phyloP scores from a whole-genome alignment of 1,284 basidiomycete species.

The Ustilago tritici region DNA sequence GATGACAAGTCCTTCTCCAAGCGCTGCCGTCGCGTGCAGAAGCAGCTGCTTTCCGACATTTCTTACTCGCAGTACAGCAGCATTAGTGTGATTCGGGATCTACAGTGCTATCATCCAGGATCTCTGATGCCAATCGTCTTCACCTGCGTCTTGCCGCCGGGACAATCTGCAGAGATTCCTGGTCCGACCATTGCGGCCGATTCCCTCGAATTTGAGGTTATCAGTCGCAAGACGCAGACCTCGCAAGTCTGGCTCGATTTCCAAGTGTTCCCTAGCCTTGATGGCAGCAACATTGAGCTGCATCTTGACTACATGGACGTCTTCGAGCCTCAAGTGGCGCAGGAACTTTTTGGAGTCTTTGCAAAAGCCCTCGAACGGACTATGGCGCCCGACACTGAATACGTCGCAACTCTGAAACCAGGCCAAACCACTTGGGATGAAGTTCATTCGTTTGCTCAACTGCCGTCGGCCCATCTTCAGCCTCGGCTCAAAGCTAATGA shows the following conservation, averaged over 20 bases:
- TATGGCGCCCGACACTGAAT: not conserved
- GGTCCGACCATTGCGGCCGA: not conserved
- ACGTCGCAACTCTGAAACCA: not conserved
- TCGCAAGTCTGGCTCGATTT: not conserved
- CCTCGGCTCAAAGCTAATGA: not conserved
- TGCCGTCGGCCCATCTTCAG: not conserved
- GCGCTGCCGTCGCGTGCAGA: not conserved
- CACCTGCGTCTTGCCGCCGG: not conserved
- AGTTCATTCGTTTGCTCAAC: not conserved
- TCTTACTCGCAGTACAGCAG: not conserved
- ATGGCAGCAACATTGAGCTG: not conserved
- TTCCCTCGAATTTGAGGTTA: not conserved
- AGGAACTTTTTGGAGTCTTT: not conserved
- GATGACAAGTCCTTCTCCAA: not conserved
- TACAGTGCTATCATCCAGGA: not conserved
- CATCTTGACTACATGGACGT: not conserved
- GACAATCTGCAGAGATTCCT: not conserved
- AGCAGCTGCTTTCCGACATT: not conserved
- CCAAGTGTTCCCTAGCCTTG: not conserved
- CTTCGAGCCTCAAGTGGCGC: not conserved
- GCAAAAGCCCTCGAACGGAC: not conserved
- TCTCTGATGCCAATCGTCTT: not conserved
- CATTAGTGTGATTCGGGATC: not conserved
- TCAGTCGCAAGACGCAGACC: not conserved
- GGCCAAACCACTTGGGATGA: not conserved